Conservation (phyloP, 2,329 filamentous ascomycete genomes). For the Aspergillus sp. region DNA sequence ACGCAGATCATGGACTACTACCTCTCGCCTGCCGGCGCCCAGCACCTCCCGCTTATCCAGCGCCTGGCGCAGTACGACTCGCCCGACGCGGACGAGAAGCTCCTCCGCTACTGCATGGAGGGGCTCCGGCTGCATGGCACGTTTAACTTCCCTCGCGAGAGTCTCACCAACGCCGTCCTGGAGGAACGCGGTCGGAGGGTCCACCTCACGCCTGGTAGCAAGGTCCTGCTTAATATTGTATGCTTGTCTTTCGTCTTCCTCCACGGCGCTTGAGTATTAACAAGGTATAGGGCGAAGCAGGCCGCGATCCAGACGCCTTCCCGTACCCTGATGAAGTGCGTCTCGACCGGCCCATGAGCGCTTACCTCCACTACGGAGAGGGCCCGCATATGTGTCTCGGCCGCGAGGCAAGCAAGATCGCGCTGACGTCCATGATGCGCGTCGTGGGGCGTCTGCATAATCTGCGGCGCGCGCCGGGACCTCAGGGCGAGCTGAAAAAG, state of each 20-base stretch:
- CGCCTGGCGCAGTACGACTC: slow-evolving; percentile 55
- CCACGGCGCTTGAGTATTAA: not conserved
- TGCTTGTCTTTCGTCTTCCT: slow-evolving; percentile 40
- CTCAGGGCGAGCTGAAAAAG: slow-evolving; percentile 67
- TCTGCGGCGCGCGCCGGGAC: slow-evolving; percentile 59
- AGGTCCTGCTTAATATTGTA: slow-evolving; percentile 65
- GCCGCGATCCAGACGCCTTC: slow-evolving; percentile 58
- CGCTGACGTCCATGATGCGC: slow-evolving; percentile 66
- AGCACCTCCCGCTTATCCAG: slow-evolving; percentile 60
- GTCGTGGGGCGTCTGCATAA: slow-evolving; percentile 61
- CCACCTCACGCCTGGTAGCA: slow-evolving; percentile 54
- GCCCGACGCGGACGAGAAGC: slow-evolving; percentile 57
- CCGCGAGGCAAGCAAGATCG: slow-evolving; percentile 57
- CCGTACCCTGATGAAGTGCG: slow-evolving; percentile 60
- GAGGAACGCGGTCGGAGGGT: slow-evolving; percentile 53
- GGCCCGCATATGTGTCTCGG: slow-evolving; percentile 65
- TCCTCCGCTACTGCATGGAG: slow-evolving; percentile 69
- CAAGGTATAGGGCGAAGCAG: slow-evolving; percentile 42
- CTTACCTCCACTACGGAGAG: slow-evolving; percentile 63
- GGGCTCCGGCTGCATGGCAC: slow-evolving; percentile 66
- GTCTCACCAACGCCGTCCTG: slow-evolving; percentile 47
- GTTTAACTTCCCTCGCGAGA: slow-evolving; percentile 60
- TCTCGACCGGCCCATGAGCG: slow-evolving; percentile 60
- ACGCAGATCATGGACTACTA: slow-evolving; percentile 73
- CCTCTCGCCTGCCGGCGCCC: slow-evolving; percentile 55